These are phyloP conservation scores for Macrophomina phaseolina DNA, from an alignment of 2,329 filamentous ascomycete species.

Conservation along the genomic window DNA sequence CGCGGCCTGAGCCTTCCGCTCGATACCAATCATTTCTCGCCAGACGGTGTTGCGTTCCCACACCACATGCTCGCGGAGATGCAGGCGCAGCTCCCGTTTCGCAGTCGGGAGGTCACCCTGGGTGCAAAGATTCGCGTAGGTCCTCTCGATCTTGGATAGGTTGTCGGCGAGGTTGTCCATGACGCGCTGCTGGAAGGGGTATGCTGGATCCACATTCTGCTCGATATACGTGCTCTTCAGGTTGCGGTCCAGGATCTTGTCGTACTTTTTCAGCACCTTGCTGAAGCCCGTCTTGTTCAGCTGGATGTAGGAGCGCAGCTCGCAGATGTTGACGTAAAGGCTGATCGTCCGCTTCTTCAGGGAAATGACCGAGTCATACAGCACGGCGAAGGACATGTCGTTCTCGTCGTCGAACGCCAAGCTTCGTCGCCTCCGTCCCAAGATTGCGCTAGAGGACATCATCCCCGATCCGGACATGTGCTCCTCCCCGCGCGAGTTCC, in stretches of 20 bases:
- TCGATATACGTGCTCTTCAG: conserved; percentile 80
- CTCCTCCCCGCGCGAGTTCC: conserved; percentile 32
- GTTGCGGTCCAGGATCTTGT: conserved; percentile 89
- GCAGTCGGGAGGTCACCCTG: conserved; percentile 78
- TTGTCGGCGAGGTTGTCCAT: conserved; percentile 72
- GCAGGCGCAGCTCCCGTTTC: conserved; percentile 83
- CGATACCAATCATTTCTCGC: conserved; percentile 98
- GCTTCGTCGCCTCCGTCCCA: conserved; percentile 61
- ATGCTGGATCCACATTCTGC: conserved; percentile 74
- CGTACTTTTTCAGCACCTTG: conserved; percentile 97
- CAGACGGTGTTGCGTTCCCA: conserved; percentile 99
- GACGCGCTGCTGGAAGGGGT: conserved; percentile 79
- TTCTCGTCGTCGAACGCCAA: conserved; percentile 76
- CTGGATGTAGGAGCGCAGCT: conserved; percentile 94
- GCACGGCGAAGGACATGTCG: conserved; percentile 73
- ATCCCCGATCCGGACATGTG: conserved; percentile 11
- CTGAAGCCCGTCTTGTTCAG: conserved; percentile 95
- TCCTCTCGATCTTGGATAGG: conserved; percentile 75
- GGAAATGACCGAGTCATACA: conserved; percentile 77
- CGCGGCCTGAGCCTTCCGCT: conserved; percentile 91
- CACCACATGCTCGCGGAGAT: conserved; percentile 93
- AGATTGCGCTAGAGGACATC: conserved; percentile 4
- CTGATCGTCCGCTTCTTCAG: conserved; percentile 90
- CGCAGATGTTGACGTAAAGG: conserved; percentile 90
- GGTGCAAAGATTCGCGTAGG: conserved; percentile 83